phyloP scores from a whole-genome alignment of 208 protist species.

The Acanthamoeba castellanii region DNA sequence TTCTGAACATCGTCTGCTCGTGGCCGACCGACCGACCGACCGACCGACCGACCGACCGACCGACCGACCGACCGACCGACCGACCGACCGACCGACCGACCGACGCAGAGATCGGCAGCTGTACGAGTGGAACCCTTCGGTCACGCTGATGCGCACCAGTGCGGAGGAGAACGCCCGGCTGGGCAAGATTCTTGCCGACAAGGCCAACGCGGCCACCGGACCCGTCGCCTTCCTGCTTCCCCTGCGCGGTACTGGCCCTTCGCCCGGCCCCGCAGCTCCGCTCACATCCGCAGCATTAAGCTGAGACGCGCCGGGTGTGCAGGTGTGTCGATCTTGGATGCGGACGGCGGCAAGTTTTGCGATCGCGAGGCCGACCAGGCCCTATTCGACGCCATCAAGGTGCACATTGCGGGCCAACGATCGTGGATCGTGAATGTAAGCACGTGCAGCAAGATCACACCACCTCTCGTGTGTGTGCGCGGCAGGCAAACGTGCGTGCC shows the following conservation, averaged over 20 bases:
- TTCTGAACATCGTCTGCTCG: too few relatives aligned
- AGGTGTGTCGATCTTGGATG: constrained; percentile 63
- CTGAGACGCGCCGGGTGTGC: too few relatives aligned
- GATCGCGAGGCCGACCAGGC: constrained; percentile 62
- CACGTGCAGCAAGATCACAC: too few relatives aligned
- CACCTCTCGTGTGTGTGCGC: too few relatives aligned
- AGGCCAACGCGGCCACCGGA: constrained; percentile 54
- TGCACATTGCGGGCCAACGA: not conserved
- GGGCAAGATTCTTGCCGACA: constrained; percentile 66
- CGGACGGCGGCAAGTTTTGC: constrained; percentile 51
- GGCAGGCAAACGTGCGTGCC: not conserved
- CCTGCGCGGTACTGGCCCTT: not conserved
- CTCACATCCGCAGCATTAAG: too few relatives aligned
- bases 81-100: too few relatives aligned
- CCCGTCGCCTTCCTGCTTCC: constrained; percentile 65
- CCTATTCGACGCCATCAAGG: constrained; percentile 67
- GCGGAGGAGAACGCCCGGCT: not conserved
- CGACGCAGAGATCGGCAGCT: not conserved
- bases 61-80: too few relatives aligned
- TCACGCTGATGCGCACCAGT: constrained; percentile 47
- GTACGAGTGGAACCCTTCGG: constrained; percentile 61
- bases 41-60: too few relatives aligned
- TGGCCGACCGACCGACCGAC: too few relatives aligned
- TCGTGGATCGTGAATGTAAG: too few relatives aligned
- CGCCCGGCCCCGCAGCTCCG: too few relatives aligned